Evolutionary conservation across 1,139 yeast genomes (phyloP), one percentile per base, ranked within the genome.

Genomic region (Saccharomycopsis phalli): DNA sequence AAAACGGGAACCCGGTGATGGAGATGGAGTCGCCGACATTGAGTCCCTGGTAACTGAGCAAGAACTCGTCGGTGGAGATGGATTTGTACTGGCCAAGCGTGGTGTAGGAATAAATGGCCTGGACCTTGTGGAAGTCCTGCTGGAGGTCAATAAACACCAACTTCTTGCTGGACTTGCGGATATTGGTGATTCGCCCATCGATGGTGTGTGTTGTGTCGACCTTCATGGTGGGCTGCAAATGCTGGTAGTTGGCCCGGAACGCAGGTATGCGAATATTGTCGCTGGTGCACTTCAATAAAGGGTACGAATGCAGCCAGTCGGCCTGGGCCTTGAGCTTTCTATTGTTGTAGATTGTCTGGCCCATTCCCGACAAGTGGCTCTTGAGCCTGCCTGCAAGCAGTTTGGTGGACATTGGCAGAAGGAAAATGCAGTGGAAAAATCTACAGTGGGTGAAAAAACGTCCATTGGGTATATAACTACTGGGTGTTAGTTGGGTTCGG

Each of bases 11-110:
- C 0, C 98, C 98, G 3, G 60, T 51, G 26, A 76, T 74, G 4
- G 72, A 63, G 2, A 87, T 62, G 35, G 68, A 71, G 55, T 88
- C 98, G 0, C 96, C 96, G 26, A 71, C 69, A 36, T 78, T 65
- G 33, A 86, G 61, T 30, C 64, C 55, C 2, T 58, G 58, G 53
- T 77, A 79, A 1, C 53, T 45, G 1, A 57, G 53, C 11, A 60
- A 56, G 52, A 82, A 82, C 30, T 63, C 65, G 0, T 66, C 71
- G 28, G 57, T 60, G 0, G 20, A 20, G 68, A 45, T 32, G 8
- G 36, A 32, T 4, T 28, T 39, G 30, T 32, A 42, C 34, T 21
- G 45, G 39, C 27, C 47, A 44, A 33, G 46, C 27, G 44, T 47
- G 25, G 21, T 36, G 8, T 38, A 16, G 5, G 44, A 39, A 21